A percentile compares a stretch with the other conserved stretches of the same genome.
Evolutionary conservation across 139 green algal species (phyloP).

Genomic region (Chlamydomonas sp.): DNA sequence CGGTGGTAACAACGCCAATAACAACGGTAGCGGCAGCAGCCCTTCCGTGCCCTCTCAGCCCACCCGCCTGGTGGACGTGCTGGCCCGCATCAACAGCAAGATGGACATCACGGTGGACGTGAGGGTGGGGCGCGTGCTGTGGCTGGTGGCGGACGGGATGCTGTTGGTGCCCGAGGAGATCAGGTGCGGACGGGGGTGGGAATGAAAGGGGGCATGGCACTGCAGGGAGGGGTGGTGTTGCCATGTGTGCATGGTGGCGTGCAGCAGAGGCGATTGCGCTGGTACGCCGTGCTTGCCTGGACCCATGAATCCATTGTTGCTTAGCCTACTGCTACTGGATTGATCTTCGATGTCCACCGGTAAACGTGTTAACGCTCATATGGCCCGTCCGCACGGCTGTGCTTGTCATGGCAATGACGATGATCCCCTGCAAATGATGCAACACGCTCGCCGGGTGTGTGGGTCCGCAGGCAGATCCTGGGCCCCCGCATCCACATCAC

Average conservation of each 20-base stretch:
- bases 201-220: neutral
- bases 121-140: constrained; percentile 1
- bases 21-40: neutral
- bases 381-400: no score
- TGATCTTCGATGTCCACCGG: no score
- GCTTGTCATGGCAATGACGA: no score
- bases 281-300: no score
- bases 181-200: constrained; percentile 16
- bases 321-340: no score
- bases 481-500: constrained; percentile 34
- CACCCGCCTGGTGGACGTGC: constrained; percentile 11
- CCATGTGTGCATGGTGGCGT: no score
- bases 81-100: constrained; percentile 22
- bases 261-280: no score
- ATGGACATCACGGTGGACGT: constrained; percentile 42
- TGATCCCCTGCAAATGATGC: no score
- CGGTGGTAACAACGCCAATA: neutral
- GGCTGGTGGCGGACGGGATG: constrained; percentile 42
- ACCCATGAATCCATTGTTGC: no score
- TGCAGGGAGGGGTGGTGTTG: neutral
- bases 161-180: constrained; percentile 48
- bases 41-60: neutral
- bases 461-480: constrained; percentile 39
- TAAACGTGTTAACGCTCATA: no score
- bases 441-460: neutral